Base-by-base conservation (phyloP, 495 filamentous ascomycete species). In the Melanomma pulvis-pyrius region DNA sequence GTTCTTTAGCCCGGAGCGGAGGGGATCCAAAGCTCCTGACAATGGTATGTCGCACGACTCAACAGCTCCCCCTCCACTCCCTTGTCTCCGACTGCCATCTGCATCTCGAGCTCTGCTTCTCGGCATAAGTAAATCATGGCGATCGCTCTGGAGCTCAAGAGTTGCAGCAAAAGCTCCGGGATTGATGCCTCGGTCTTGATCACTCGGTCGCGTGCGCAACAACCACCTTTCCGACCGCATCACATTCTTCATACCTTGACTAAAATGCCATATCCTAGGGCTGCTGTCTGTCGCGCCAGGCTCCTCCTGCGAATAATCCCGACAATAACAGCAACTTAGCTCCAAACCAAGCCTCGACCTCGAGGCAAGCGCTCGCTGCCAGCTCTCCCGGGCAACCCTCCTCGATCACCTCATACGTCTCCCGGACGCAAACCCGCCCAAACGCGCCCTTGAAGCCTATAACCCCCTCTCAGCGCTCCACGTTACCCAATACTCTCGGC, bases 261-360 rank as follows among this genome's bases (percentile, higher is more conserved):
- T 65, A 24, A 61, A 29, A 47, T 25, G 50, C 13, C 17, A 13
- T 7, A 22, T 3, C n/a, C 8, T 46, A 73, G 70, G 70, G 70
- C 52, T 73, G 70, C 67, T 73, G 70, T 58, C 30, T 46, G 49
- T 66, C 71, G 39, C 52, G 17, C 51, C 41, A 17, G 49, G 57
- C 58, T 58, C 52, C 59, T 61, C 69, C 50, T 55, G 63, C 53
- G 39, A 17, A 12, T 15, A 44, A 44, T 17, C 5, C 17, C 39
- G 3, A 15, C 39, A 59, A 51, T 9, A 59, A 63, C 63, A 72
- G 67, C 53, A 63, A 62, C 22, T 19, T 46, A 6, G 39, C n/a
- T 39, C 61, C 1, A 62, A 62, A 15, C 61, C 61, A 7, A 22
- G 56, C 6, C 57, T 41, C 41, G 46, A 56, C 28, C 9, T 62